Evolutionary conservation across 2,329 filamentous ascomycete species (phyloP).

Genomic region (Hypoxylon sp.): DNA sequence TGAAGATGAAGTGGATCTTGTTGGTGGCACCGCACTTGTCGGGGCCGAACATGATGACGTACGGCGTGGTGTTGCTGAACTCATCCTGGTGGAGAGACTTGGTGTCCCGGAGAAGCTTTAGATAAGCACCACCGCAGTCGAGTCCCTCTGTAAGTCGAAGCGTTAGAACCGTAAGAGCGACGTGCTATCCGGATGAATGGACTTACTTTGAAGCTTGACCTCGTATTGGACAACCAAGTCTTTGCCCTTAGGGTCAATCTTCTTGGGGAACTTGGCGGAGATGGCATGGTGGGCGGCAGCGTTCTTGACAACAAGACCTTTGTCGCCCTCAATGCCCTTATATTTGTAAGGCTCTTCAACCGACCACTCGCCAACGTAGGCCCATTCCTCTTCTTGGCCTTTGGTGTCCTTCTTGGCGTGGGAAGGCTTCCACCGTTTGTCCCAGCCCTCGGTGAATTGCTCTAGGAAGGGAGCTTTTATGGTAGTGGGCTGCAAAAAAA

Average conservation of each 20-base stretch:
- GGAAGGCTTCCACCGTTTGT: constrained; percentile 92
- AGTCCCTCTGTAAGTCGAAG: constrained; percentile 77
- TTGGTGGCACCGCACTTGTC: constrained; percentile 99
- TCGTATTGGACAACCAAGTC: constrained; percentile 98
- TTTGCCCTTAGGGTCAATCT: constrained; percentile 97
- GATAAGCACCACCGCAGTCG: constrained; percentile 97
- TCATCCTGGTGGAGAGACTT: constrained; percentile 96
- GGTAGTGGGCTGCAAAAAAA: constrained; percentile 77
- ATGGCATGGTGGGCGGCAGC: constrained; percentile 98
- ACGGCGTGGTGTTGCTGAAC: constrained; percentile 97
- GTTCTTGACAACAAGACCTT: constrained; percentile 98
- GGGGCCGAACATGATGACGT: constrained; percentile 99
- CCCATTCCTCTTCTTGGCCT: constrained; percentile 93
- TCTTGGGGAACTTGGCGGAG: constrained; percentile 97
- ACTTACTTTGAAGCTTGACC: constrained; percentile 97
- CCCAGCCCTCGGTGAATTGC: constrained; percentile 98
- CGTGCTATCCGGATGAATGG: constrained; percentile 11
- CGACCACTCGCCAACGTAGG: constrained; percentile 95
- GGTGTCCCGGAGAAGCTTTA: constrained; percentile 99
- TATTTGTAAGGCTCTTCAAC: constrained; percentile 93
- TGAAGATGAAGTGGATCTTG: constrained; percentile 99
- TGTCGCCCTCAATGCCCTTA: constrained; percentile 95
- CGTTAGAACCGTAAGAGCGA: constrained; percentile 53
- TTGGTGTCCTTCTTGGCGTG: constrained; percentile 92
- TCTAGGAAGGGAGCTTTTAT: constrained; percentile 96